Percentiles rank a stretch among this genome's conserved stretches.
Evolutionary conservation across 2,329 filamentous ascomycete species (phyloP).

Genomic region (Nothophaeocryptopus gaeumannii): DNA sequence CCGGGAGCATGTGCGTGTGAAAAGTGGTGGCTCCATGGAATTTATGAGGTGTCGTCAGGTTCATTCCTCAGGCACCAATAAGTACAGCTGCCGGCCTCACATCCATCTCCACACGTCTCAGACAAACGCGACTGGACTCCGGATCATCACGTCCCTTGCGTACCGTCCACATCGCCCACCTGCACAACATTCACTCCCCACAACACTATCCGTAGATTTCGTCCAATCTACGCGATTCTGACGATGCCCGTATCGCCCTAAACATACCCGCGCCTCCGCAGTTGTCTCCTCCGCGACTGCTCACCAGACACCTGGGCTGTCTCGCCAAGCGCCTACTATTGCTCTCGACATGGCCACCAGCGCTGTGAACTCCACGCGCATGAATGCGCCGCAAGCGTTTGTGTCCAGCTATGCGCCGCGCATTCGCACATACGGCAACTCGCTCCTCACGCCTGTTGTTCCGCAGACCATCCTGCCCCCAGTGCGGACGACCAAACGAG

Average conservation of each 20-base stretch:
- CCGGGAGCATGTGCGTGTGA: too few species aligned
- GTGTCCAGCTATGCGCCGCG: slow-evolving; percentile 89
- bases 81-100: too few species aligned
- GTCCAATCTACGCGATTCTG: slow-evolving; percentile 20
- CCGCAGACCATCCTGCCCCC: slow-evolving; percentile 66
- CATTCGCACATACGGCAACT: slow-evolving; percentile 85
- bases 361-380: slow-evolving; percentile 30
- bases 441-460: slow-evolving; percentile 80
- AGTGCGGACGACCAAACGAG: slow-evolving; percentile 89
- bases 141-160: slow-evolving; percentile 5
- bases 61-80: too few species aligned
- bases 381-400: slow-evolving; percentile 75
- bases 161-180: slow-evolving; percentile 1
- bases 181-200: neutral
- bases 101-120: slow-evolving; percentile 5
- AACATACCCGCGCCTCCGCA: neutral
- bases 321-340: slow-evolving; percentile 4
- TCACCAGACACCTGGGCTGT: slow-evolving; percentile 3
- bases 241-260: slow-evolving; percentile 24
- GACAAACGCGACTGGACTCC: neutral
- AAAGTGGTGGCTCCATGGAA: too few species aligned
- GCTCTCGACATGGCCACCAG: slow-evolving; percentile 16
- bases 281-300: slow-evolving; percentile 16
- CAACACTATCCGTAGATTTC: slow-evolving; percentile 2
- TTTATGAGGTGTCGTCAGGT: too few species aligned